Percentiles rank a stretch among this genome's conserved stretches.
These are phyloP conservation scores for Komagataea norvegica DNA, from an alignment of 1,139 yeast species.

Conservation along the genomic window DNA sequence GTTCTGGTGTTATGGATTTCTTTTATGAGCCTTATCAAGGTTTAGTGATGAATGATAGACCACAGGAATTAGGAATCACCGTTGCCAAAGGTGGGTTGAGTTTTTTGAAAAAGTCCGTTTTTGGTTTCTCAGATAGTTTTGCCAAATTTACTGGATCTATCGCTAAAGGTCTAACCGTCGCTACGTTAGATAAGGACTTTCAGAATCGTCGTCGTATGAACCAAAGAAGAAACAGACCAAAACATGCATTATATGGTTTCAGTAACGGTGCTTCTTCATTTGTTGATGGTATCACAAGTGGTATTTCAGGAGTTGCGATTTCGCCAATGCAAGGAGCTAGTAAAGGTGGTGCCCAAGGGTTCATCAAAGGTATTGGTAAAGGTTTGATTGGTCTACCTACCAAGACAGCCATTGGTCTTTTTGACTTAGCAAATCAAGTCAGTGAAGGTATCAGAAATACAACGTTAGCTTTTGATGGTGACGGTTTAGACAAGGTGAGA, in stretches of 20 bases:
- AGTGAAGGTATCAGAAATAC: conserved; percentile 94
- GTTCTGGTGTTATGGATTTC: conserved; percentile 93
- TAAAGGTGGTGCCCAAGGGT: conserved; percentile 83
- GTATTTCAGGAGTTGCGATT: conserved; percentile 82
- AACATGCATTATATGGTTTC: conserved; percentile 85
- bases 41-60: conserved; percentile 86
- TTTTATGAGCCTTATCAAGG: conserved; percentile 98
- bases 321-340: conserved; percentile 90
- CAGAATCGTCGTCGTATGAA: conserved; percentile 76
- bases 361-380: conserved; percentile 87
- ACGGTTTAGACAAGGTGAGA: conserved; percentile 74
- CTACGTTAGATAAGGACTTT: conserved; percentile 79
- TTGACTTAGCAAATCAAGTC: conserved; percentile 88
- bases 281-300: conserved; percentile 81
- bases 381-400: conserved; percentile 96
- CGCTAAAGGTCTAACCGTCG: conserved; percentile 90
- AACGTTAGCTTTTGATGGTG: conserved; percentile 84
- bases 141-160: conserved; percentile 90
- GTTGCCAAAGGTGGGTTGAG: conserved; percentile 94
- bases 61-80: conserved; percentile 93
- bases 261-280: conserved; percentile 87
- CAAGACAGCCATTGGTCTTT: conserved; percentile 91
- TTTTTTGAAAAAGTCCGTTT: conserved; percentile 89
- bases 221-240: conserved; percentile 73
- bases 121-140: conserved; percentile 90